Evolutionary conservation across 1,284 basidiomycete species (phyloP), one percentile per base, ranked within the genome.

Genomic region (Trichosporon asahii): DNA sequence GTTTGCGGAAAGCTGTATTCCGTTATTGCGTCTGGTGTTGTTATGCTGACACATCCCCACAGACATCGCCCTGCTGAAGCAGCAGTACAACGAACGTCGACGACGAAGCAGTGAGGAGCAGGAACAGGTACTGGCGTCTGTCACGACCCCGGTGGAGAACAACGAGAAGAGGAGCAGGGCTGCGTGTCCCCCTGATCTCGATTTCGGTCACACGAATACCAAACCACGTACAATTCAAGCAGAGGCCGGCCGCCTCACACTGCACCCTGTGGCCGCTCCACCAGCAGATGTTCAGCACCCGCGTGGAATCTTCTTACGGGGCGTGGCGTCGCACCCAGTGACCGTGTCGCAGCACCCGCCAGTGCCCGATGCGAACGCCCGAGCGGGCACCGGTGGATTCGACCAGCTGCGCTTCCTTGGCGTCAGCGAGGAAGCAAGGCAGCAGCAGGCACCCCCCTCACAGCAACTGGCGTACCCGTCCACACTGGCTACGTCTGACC

Each of bases 201-300:
- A 61, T 31, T 29, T 61, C 57, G 57, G 57, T 33, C 57, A 31
- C 57, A 31, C 33, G 57, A 61, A 61, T 18, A 61, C 57, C 15
- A 33, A 27, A 61, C 18, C 57, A 33, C 57, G 57, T 7, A 33
- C 57, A 18, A 61, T 61, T 61, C 57, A 61, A 31, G 57, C 57
- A 6, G 57, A 61, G 57, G 57, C 57, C 57, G 57, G 57, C 15
- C 57, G 57, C 57, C 57, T 61, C 57, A 61, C 57, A 61, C 57
- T 61, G 57, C 57, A 61, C 57, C 57, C 57, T 61, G 57, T 61
- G 27, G 57, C 57, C 57, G 57, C 57, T 33, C 57, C 57, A 33
- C 57, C 27, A 29, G 57, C 57, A 61, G 57, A 61, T n/a, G 57
- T 61, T 61, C 57, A 61, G 7, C 57, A 61, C 23, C 57, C 57